Evolutionary conservation across 495 filamentous ascomycete species (phyloP).

Genomic region (Daldinia decipiens): DNA sequence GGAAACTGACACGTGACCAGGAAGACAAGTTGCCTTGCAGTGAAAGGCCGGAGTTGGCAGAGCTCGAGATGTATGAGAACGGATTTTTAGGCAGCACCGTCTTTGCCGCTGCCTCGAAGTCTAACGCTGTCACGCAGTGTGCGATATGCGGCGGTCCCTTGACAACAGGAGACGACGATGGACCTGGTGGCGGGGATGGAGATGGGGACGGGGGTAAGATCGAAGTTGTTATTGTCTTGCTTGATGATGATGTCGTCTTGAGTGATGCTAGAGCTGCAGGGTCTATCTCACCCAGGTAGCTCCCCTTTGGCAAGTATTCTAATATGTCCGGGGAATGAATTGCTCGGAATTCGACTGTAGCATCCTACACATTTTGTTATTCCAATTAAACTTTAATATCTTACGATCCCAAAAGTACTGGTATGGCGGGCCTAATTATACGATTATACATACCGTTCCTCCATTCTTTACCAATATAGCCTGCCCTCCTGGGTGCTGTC

Average conservation of each 20-base stretch:
- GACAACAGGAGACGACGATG: neutral
- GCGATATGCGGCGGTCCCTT: slow-evolving; percentile 54
- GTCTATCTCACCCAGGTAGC: slow-evolving; percentile 73
- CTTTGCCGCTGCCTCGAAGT: slow-evolving; percentile 83
- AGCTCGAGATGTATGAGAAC: slow-evolving; percentile 87
- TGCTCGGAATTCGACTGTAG: slow-evolving; percentile 74
- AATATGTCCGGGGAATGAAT: slow-evolving; percentile 70
- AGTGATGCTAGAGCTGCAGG: slow-evolving; percentile 63
- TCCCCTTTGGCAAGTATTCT: slow-evolving; percentile 68
- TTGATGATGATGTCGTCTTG: neutral
- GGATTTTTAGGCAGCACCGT: slow-evolving; percentile 80
- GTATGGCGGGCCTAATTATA: neutral
- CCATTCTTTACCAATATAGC: slow-evolving; percentile 74
- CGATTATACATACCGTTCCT: slow-evolving; percentile 51
- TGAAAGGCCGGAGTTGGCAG: slow-evolving; percentile 77
- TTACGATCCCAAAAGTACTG: neutral
- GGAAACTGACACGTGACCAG: slow-evolving; percentile 88
- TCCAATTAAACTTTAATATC: neutral
- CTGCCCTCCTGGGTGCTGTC: slow-evolving; percentile 75
- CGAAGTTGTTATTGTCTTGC: neutral
- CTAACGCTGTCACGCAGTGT: slow-evolving; percentile 48
- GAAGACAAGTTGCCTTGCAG: slow-evolving; percentile 87
- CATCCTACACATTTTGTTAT: slow-evolving; percentile 61
- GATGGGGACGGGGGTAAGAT: slow-evolving; percentile 45
- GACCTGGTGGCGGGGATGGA: neutral